phyloP scores from a whole-genome alignment of 768 basidiomycete species.

The Scleroderma bovista region DNA sequence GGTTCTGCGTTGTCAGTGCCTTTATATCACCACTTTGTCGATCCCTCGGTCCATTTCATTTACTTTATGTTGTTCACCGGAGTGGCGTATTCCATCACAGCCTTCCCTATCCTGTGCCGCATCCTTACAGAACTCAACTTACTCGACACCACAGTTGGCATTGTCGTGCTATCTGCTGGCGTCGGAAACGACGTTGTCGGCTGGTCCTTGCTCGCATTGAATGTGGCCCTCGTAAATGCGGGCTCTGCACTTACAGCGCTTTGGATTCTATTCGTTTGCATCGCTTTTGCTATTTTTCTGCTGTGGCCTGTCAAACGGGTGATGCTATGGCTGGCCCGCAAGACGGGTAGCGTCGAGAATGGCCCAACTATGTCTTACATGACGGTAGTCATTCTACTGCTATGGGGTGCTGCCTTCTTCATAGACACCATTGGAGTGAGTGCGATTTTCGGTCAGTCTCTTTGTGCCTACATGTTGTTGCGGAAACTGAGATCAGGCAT shows the following conservation, averaged over 20 bases:
- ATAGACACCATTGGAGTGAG: conserved; percentile 91
- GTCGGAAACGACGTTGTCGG: conserved; percentile 86
- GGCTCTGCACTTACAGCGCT: conserved; percentile 77
- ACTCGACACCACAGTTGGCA: conserved; percentile 86
- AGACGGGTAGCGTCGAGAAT: conserved; percentile 74
- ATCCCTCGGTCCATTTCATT: conserved; percentile 62
- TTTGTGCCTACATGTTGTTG: background rate
- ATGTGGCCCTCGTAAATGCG: conserved; percentile 89
- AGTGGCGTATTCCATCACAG: conserved; percentile 85
- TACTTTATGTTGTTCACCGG: conserved; percentile 94
- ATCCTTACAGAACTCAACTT: conserved; percentile 89
- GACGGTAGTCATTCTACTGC: conserved; percentile 72
- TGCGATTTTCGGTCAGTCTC: conserved; percentile 71
- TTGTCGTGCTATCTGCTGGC: conserved; percentile 89
- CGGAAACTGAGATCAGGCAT: background rate
- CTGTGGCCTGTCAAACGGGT: conserved; percentile 57
- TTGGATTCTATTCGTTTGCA: conserved; percentile 73
- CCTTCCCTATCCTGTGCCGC: conserved; percentile 81
- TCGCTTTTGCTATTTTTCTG: conserved; percentile 78
- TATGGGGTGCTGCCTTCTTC: conserved; percentile 88
- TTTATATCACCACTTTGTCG: conserved; percentile 60
- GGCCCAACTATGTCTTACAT: conserved; percentile 88
- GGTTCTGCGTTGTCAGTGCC: conserved; percentile 72
- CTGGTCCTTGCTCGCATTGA: conserved; percentile 86
- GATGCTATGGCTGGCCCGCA: conserved; percentile 67